Percentiles rank a stretch among this genome's conserved stretches.
phyloP scores from a whole-genome alignment of 805 yeast genomes.

The Ogataea ganodermae region DNA sequence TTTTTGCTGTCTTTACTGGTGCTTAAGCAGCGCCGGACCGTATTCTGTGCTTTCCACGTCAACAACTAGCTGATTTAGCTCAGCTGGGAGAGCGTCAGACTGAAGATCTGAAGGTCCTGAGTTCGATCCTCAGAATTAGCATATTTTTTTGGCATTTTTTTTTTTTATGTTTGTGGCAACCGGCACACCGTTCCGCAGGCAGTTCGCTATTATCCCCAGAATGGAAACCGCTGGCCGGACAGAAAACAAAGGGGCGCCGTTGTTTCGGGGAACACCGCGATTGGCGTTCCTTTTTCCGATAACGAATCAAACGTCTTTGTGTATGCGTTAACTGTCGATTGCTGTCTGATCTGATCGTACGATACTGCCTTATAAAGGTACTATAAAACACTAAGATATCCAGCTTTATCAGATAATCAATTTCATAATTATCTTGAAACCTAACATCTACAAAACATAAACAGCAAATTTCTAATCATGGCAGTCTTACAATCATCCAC shows the following conservation, averaged over 20 bases:
- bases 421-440: not conserved
- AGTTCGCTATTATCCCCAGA: not conserved
- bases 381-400: not conserved
- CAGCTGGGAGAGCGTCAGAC: constrained; percentile 33
- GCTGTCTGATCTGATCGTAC: constrained; percentile 2
- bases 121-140: constrained; percentile 31
- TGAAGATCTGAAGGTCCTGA: constrained; percentile 32
- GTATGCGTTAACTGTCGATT: constrained; percentile 6
- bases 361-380: constrained; percentile 1
- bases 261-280: constrained; percentile 8
- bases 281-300: not conserved
- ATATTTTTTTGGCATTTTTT: constrained; percentile 5
- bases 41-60: not conserved
- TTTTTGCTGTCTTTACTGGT: not conserved
- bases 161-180: not conserved
- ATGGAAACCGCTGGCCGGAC: not conserved
- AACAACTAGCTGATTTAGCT: constrained; percentile 25
- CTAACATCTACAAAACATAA: not conserved
- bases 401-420: not conserved
- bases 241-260: constrained; percentile 3
- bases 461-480: constrained; percentile 19
- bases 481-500: constrained; percentile 44
- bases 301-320: constrained; percentile 6
- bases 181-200: not conserved
- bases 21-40: not conserved